Percentiles rank a stretch among this genome's conserved stretches.
Conservation (phyloP, 2,329 filamentous ascomycete species). For the Aureobasidium sp. region DNA sequence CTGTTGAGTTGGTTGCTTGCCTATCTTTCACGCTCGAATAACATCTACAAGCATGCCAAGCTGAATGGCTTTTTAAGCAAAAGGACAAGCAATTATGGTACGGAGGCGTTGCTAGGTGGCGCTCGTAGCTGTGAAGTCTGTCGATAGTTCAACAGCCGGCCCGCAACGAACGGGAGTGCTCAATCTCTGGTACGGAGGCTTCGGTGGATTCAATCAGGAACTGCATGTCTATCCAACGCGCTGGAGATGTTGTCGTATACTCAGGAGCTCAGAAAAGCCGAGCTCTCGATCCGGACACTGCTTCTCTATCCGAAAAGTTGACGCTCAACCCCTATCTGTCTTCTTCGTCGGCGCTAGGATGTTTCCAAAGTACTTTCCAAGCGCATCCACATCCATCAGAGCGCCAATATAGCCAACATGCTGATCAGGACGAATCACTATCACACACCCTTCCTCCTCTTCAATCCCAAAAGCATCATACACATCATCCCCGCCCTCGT, state of each 20-base stretch:
- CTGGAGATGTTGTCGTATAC: too few species aligned
- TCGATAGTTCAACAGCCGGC: not conserved
- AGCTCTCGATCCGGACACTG: too few species aligned
- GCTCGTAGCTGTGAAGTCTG: not conserved
- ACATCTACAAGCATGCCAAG: slow-evolving; percentile 3
- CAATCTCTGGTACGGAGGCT: not conserved
- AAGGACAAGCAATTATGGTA: not conserved
- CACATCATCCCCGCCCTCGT: not conserved
- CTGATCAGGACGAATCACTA: not conserved
- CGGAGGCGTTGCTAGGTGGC: not conserved
- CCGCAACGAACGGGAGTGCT: not conserved
- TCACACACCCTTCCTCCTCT: not conserved
- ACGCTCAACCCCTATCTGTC: too few species aligned
- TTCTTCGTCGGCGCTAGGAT: not conserved
- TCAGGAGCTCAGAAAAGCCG: too few species aligned
- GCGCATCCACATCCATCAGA: not conserved
- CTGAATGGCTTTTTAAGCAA: not conserved
- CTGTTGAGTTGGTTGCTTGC: not conserved
- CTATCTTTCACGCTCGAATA: not conserved
- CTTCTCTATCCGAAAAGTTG: too few species aligned
- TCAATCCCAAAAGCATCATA: not conserved
- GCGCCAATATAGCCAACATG: not conserved
- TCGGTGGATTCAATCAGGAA: not conserved
- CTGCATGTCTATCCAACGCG: not conserved
- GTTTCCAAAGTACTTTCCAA: not conserved